phyloP scores from a whole-genome alignment of 345 rosid species.

The Salix viminalis region DNA sequence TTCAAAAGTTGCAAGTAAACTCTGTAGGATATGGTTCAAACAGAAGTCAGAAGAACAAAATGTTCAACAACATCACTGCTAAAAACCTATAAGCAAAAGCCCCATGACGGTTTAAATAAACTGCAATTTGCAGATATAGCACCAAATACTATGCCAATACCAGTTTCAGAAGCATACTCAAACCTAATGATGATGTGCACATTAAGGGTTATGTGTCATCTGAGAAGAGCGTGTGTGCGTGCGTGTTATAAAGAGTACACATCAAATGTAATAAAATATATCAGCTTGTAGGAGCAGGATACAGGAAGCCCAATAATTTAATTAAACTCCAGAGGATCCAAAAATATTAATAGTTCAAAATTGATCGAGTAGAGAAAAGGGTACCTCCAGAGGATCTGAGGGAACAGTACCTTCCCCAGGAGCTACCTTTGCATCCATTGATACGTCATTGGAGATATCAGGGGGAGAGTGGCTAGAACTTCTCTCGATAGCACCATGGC shows the following conservation, averaged over 20 bases:
- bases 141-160: not conserved
- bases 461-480: conserved; percentile 30
- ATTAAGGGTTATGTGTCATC: not conserved
- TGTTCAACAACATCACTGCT: not conserved
- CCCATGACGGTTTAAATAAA: not conserved
- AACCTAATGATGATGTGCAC: conserved; percentile 3
- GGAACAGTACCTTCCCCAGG: conserved; percentile 42
- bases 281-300: not conserved
- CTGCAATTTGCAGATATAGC: not conserved
- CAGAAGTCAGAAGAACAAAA: not conserved
- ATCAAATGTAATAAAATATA: not conserved
- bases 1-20: not conserved
- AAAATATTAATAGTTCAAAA: not conserved
- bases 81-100: not conserved
- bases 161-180: not conserved
- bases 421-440: conserved; percentile 40
- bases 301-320: not conserved
- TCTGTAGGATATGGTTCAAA: not conserved
- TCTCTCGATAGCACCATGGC: conserved; percentile 56
- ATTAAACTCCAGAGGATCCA: not conserved
- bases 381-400: conserved; percentile 84
- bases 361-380: conserved; percentile 7
- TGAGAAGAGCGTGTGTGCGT: not conserved
- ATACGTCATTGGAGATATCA: conserved; percentile 38
- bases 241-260: not conserved